phyloP scores from a whole-genome alignment of 2,329 filamentous ascomycete species.

The Aspergillus costaricaensis region DNA sequence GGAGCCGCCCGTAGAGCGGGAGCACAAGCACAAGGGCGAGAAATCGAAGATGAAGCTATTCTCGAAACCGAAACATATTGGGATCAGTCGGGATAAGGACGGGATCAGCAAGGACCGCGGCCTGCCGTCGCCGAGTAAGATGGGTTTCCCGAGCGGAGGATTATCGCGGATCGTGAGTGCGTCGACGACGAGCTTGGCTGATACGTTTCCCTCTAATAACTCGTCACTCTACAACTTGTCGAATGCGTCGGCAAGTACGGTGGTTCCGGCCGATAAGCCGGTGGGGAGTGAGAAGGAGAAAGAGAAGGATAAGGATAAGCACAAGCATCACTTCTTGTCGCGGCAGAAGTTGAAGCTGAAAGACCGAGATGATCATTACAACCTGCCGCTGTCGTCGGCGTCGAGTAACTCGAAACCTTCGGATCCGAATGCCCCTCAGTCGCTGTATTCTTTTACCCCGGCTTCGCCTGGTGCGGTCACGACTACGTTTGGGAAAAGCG shows the following conservation, averaged over 20 bases:
- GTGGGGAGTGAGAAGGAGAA: conserved; percentile 44
- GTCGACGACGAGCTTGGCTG: conserved; percentile 61
- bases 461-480: conserved; percentile 62
- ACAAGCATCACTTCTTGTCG: conserved; percentile 66
- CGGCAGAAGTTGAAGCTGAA: conserved; percentile 66
- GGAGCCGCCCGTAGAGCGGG: conserved; percentile 37
- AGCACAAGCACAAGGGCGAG: conserved; percentile 57
- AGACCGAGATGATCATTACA: conserved; percentile 60
- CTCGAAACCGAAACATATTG: conserved; percentile 67
- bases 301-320: conserved; percentile 47
- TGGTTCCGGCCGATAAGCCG: conserved; percentile 53
- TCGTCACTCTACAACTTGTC: conserved; percentile 62
- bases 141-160: conserved; percentile 52
- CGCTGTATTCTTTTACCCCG: conserved; percentile 67
- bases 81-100: conserved; percentile 62
- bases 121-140: conserved; percentile 61
- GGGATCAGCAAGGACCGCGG: conserved; percentile 48
- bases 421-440: conserved; percentile 63
- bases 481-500: conserved; percentile 72
- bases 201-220: conserved; percentile 55
- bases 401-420: conserved; percentile 66
- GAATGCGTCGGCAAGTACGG: conserved; percentile 63
- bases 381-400: conserved; percentile 64
- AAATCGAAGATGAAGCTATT: conserved; percentile 70
- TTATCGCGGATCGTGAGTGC: conserved; percentile 59